phyloP scores from a whole-genome alignment of 495 filamentous ascomycete genomes.

The Tuber magnatum region DNA sequence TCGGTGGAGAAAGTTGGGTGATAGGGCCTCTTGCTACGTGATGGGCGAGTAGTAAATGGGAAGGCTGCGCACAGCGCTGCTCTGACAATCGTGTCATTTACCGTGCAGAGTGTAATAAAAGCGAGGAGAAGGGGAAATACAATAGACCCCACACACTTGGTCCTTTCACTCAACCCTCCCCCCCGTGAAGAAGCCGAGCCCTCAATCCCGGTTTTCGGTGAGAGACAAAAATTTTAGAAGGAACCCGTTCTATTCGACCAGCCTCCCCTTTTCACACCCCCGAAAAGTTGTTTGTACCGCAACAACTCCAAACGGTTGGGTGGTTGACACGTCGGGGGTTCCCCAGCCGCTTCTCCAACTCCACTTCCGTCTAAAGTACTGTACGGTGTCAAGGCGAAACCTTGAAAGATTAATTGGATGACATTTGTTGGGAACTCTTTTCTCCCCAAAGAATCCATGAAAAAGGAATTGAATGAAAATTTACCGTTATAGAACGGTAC shows the following conservation, averaged over 20 bases:
- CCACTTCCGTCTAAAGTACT: not conserved
- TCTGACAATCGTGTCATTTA: not conserved
- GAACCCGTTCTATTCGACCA: not conserved
- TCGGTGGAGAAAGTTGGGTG: not conserved
- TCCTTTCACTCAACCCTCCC: not conserved
- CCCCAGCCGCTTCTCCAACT: not conserved
- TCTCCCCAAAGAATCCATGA: not conserved
- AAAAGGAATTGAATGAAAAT: not conserved
- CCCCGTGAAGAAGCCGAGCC: not conserved
- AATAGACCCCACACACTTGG: not conserved
- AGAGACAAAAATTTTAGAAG: not conserved
- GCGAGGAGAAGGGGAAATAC: not conserved
- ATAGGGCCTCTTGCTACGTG: not conserved
- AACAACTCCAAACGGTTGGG: not conserved
- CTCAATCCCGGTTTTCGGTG: not conserved
- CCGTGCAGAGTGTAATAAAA: not conserved
- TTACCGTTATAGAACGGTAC: not conserved
- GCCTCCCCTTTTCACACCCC: not conserved
- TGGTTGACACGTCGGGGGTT: constrained; percentile 1
- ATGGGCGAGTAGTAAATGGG: not conserved
- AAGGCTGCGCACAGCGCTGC: not conserved
- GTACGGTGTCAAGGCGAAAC: not conserved
- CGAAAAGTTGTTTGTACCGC: constrained; percentile 2
- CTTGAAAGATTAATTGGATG: not conserved
- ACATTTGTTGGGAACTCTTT: not conserved